Evolutionary conservation across 305 asterid genomes (phyloP).

Genomic region (Fraxinus albicans): DNA sequence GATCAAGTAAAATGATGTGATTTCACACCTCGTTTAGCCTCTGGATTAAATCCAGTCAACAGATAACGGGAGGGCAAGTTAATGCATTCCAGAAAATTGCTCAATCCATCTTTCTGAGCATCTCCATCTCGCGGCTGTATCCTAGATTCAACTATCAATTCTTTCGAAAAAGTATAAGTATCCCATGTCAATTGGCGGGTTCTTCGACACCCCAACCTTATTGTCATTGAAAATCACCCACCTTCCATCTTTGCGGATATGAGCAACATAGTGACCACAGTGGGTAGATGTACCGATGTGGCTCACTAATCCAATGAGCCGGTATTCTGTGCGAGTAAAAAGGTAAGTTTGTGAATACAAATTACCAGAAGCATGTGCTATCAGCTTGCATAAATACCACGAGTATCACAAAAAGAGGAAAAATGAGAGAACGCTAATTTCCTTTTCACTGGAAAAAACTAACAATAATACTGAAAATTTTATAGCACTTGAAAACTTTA

Average conservation of each 20-base stretch:
- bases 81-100: neutral
- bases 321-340: conserved; percentile 55
- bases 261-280: conserved; percentile 94
- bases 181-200: conserved; percentile 91
- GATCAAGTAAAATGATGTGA: neutral
- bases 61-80: neutral
- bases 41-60: neutral
- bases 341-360: neutral
- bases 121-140: conserved; percentile 2
- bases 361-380: neutral
- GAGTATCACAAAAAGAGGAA: neutral
- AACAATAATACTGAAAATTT: neutral
- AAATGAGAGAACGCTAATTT: neutral
- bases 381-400: neutral
- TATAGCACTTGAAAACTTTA: neutral
- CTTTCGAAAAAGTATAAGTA: conserved; percentile 93
- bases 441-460: neutral
- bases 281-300: conserved; percentile 97
- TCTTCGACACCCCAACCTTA: conserved; percentile 79
- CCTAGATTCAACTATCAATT: conserved; percentile 42
- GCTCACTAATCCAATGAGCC: conserved; percentile 81
- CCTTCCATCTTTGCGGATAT: conserved; percentile 68
- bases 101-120: neutral
- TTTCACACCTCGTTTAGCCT: neutral
- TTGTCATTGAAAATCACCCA: conserved; percentile 96